A percentile compares a stretch with the other conserved stretches of the same genome.
phyloP scores from a whole-genome alignment of 352 stramenopile species.

The Halophytophthora polymorphica region DNA sequence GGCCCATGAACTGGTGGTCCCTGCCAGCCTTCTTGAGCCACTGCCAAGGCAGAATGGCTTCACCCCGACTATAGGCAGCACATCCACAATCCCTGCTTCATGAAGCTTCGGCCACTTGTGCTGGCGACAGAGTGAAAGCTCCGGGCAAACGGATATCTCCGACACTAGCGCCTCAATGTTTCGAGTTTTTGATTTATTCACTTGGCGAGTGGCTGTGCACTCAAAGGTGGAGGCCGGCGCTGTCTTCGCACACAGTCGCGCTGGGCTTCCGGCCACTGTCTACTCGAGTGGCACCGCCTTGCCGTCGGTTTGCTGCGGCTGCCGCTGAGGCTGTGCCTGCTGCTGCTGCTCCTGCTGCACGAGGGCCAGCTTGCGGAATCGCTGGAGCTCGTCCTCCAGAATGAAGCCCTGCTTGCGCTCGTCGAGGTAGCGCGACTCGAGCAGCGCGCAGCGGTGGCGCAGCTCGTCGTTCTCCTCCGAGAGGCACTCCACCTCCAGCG shows the following conservation, averaged over 20 bases:
- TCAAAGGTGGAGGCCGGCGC: background rate
- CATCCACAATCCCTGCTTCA: too few species aligned
- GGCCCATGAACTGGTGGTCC: too few species aligned
- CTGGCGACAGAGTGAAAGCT: too few species aligned
- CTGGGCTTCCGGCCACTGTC: constrained; percentile 1
- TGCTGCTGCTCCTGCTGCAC: constrained; percentile 40
- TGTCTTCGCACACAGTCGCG: too few species aligned
- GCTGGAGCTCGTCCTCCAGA: constrained; percentile 64
- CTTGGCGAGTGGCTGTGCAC: background rate
- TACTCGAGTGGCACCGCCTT: constrained; percentile 13
- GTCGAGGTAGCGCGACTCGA: constrained; percentile 68
- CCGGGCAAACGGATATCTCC: too few species aligned
- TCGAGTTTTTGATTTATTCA: background rate
- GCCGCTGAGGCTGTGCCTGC: constrained; percentile 16
- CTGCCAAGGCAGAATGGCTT: too few species aligned
- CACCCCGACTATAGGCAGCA: too few species aligned
- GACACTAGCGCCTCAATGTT: too few species aligned
- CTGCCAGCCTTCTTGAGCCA: too few species aligned
- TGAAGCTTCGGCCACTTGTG: too few species aligned
- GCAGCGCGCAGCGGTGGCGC: constrained; percentile 49
- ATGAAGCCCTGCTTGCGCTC: constrained; percentile 59
- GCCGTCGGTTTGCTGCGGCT: constrained; percentile 8
- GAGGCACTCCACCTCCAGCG: constrained; percentile 69
- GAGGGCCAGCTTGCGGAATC: constrained; percentile 47
- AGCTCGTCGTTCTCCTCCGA: constrained; percentile 79